phyloP scores from a whole-genome alignment of 805 yeast species.

The Kregervanrija delftensis region DNA sequence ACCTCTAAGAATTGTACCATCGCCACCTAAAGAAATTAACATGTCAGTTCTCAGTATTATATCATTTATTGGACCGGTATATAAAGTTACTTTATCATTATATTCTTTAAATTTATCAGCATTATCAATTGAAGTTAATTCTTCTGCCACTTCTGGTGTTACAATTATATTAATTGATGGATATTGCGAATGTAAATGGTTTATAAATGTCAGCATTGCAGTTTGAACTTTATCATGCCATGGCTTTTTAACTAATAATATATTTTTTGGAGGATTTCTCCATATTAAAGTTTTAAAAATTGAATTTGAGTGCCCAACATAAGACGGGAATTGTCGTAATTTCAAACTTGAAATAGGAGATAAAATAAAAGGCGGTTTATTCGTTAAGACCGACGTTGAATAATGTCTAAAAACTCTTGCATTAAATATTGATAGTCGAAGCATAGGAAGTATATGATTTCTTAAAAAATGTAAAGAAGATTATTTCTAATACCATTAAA shows the following conservation, averaged over 20 bases:
- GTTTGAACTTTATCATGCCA: slow-evolving; percentile 57
- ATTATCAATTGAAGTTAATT: slow-evolving; percentile 30
- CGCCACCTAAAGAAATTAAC: slow-evolving; percentile 90
- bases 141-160: slow-evolving; percentile 67
- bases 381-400: too few relatives aligned
- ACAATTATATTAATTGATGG: slow-evolving; percentile 75
- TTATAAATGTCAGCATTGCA: slow-evolving; percentile 62
- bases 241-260: slow-evolving; percentile 80
- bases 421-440: too few relatives aligned
- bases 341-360: slow-evolving; percentile 4
- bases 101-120: background rate
- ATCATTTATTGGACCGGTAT: slow-evolving; percentile 52
- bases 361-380: too few relatives aligned
- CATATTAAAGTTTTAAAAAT: slow-evolving; percentile 60
- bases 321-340: slow-evolving; percentile 39
- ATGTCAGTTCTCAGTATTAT: slow-evolving; percentile 67
- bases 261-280: slow-evolving; percentile 67
- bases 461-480: too few relatives aligned
- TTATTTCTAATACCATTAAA: too few relatives aligned
- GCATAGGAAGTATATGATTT: too few relatives aligned
- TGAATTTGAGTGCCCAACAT: slow-evolving; percentile 47
- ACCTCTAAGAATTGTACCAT: slow-evolving; percentile 85
- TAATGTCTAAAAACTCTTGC: too few relatives aligned
- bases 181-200: slow-evolving; percentile 51
- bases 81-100: slow-evolving; percentile 27